Evolutionary conservation across 495 filamentous ascomycete species (phyloP).

Genomic region (Acidiella bohemica): DNA sequence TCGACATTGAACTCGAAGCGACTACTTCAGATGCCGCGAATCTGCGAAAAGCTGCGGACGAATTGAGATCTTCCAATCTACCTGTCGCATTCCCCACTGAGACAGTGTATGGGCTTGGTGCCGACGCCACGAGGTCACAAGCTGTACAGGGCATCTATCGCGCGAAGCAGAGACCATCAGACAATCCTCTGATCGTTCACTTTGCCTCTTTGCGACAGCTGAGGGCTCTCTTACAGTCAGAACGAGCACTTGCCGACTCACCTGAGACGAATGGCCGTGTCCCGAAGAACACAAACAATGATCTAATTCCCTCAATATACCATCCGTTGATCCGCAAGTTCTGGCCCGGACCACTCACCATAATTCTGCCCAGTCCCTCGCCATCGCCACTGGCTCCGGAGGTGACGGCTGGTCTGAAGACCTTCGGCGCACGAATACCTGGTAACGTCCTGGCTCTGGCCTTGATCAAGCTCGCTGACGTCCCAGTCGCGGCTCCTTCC

Average conservation of each 20-base stretch:
- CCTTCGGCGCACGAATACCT: slow-evolving; percentile 87
- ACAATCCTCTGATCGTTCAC: slow-evolving; percentile 94
- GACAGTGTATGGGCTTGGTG: slow-evolving; percentile 92
- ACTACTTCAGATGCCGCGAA: slow-evolving; percentile 13
- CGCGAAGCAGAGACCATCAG: slow-evolving; percentile 76
- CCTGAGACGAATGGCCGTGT: neutral
- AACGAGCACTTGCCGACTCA: neutral
- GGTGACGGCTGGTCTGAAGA: slow-evolving; percentile 68
- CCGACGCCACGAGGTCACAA: slow-evolving; percentile 71
- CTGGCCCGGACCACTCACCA: slow-evolving; percentile 92
- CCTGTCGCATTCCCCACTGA: slow-evolving; percentile 96
- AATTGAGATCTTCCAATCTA: slow-evolving; percentile 47
- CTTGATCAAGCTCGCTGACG: slow-evolving; percentile 60
- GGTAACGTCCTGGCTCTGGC: slow-evolving; percentile 68
- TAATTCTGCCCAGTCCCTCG: slow-evolving; percentile 66
- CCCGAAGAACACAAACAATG: neutral
- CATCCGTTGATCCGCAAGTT: slow-evolving; percentile 63
- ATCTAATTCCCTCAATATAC: slow-evolving; percentile 69
- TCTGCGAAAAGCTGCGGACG: slow-evolving; percentile 42
- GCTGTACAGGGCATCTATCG: slow-evolving; percentile 87
- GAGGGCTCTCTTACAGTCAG: slow-evolving; percentile 41
- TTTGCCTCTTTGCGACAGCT: slow-evolving; percentile 73
- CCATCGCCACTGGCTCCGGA: slow-evolving; percentile 63
- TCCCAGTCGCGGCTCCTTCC: slow-evolving; percentile 83
- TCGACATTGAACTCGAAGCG: slow-evolving; percentile 11